These are phyloP conservation scores for Metschnikowia gruessii DNA, from an alignment of 805 yeast species.

Conservation along the genomic window DNA sequence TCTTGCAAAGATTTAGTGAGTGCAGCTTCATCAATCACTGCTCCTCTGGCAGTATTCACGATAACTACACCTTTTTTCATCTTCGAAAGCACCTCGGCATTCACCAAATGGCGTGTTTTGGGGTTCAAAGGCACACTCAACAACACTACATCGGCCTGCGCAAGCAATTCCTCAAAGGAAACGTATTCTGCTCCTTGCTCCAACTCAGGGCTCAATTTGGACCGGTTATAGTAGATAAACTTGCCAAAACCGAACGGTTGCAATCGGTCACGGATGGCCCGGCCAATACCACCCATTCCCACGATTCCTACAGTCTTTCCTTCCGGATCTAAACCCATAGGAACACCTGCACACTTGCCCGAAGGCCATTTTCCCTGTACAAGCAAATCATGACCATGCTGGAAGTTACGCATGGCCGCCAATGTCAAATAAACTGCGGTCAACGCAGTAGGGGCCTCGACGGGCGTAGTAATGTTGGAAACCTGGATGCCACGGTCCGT, in stretches of 20 bases:
- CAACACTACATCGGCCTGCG: constrained; percentile 64
- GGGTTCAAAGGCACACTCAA: constrained; percentile 75
- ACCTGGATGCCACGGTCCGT: constrained; percentile 54
- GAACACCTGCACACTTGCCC: constrained; percentile 46
- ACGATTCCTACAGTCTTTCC: constrained; percentile 75
- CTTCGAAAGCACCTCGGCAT: constrained; percentile 55
- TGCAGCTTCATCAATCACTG: constrained; percentile 67
- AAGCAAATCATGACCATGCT: constrained; percentile 52
- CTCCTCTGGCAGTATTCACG: constrained; percentile 88
- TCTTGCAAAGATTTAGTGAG: constrained; percentile 52
- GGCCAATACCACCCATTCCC: constrained; percentile 91
- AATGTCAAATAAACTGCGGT: constrained; percentile 62
- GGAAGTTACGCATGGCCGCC: constrained; percentile 67
- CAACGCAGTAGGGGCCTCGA: constrained; percentile 70
- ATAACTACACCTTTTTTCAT: constrained; percentile 78
- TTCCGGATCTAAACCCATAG: constrained; percentile 70
- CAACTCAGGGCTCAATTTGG: constrained; percentile 52
- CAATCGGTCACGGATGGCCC: constrained; percentile 69
- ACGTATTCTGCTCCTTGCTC: constrained; percentile 73
- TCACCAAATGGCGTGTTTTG: constrained; percentile 66
- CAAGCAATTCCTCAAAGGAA: constrained; percentile 62
- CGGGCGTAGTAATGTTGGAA: constrained; percentile 65
- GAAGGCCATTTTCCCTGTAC: constrained; percentile 60
- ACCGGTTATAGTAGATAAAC: constrained; percentile 71
- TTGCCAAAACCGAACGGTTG: constrained; percentile 73